These are phyloP conservation scores for Talaromyces verruculosus DNA, from an alignment of 2,329 filamentous ascomycete species.

Conservation along the genomic window DNA sequence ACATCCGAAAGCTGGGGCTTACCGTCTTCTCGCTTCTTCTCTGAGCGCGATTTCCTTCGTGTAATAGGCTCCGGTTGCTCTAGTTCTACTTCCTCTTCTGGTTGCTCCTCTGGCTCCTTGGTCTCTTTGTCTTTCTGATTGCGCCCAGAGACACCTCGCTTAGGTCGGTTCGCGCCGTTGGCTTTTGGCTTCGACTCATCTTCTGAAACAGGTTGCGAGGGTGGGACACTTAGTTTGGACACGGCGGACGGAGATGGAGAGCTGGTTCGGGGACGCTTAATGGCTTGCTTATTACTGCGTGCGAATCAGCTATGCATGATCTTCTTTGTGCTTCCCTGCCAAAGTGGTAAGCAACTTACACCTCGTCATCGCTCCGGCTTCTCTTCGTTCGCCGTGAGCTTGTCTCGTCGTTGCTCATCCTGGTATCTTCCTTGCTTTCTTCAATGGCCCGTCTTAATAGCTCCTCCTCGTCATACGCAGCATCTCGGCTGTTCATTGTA, in stretches of 20 bases:
- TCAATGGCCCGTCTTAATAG: constrained; percentile 86
- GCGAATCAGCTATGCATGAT: constrained; percentile 7
- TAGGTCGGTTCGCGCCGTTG: constrained; percentile 57
- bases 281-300: constrained; percentile 64
- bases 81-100: constrained; percentile 51
- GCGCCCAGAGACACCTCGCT: constrained; percentile 56
- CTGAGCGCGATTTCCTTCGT: constrained; percentile 78
- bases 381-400: constrained; percentile 71
- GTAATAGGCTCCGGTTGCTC: constrained; percentile 72
- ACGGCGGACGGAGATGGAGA: constrained; percentile 68
- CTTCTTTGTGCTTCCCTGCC: not conserved
- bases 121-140: constrained; percentile 52
- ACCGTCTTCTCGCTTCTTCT: constrained; percentile 79
- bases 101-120: constrained; percentile 57
- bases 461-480: constrained; percentile 93
- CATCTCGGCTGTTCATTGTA: constrained; percentile 95
- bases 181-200: constrained; percentile 58
- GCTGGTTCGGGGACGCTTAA: constrained; percentile 80
- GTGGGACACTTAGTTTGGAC: constrained; percentile 49
- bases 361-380: constrained; percentile 86
- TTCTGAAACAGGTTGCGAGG: constrained; percentile 57
- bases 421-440: constrained; percentile 83
- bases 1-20: constrained; percentile 27
- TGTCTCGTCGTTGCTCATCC: constrained; percentile 51
- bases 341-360: constrained; percentile 62